Base-by-base conservation (phyloP, 352 stramenopile species). In the Globisporangium iwayamae region DNA sequence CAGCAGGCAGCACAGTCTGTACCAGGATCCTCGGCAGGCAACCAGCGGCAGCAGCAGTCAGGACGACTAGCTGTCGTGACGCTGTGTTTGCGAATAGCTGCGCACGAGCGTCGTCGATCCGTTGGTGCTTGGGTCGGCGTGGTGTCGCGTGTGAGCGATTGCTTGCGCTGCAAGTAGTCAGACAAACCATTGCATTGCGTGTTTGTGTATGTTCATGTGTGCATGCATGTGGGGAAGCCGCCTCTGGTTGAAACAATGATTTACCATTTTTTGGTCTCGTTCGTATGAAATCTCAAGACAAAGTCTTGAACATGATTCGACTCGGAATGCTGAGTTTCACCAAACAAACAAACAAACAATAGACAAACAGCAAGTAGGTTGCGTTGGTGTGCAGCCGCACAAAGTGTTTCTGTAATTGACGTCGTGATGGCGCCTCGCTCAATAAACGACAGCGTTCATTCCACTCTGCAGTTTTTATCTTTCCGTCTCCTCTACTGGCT, bases 211-310 rank as follows among this genome's bases (percentile, higher is more conserved):
- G 4, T 30, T 30, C 45, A 2, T 18, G 4, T 45, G 13, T 59
- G 30, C 30, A 11, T 69, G 28, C 30, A 43, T 69, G 32, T 62
- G 56, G 22, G 56, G 50, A 45, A 47, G 28, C 45, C 48, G 11
- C 45, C 32, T 30, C 2, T 57, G 60, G 41, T 47, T 60, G 72
- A 68, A 74, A 80, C 75, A 58, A 80, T 83, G 75, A 83, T 83
- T 72, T 76, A 83, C 75, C 72, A 80, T 83, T 83, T 79, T 67
- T 82, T 80, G 75, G 75, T 83, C 75, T 83, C 75, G 75, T 83
- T 83, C 75, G 75, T 83, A 83, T 83, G 75, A 83, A 72, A 63
- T 56, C 43, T 47, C 45, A 51, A 71, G 61, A 61, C 51, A 62
- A 62, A 52, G 50, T 62, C 56, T 57, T 62, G 41, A 69, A 71